Evolutionary conservation across 371 early-diverging fungal genomes (phyloP), one percentile per base, ranked within the genome.

Genomic region (Haplosporangium sp.): DNA sequence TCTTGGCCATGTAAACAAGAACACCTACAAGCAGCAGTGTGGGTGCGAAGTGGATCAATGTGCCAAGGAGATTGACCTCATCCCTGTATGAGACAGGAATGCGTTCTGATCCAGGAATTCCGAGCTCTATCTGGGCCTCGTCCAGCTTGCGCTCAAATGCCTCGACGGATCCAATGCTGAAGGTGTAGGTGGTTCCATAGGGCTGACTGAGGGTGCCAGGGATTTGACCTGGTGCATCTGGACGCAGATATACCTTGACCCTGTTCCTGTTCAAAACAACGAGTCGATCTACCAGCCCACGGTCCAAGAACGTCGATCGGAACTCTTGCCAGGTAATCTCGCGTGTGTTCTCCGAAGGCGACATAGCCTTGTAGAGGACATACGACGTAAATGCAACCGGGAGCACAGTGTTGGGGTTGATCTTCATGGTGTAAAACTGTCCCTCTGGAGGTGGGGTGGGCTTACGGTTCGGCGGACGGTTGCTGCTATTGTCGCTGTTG

Each of bases 291-390:
- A 98, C 98, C 55, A 92, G 84, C 5, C 98, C 99, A 77, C 94
- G 95, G 61, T 97, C 96, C 21, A 98, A 85, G 69, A 96, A 88
- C 21, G 90, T 85, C 18, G 89, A 86, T 14, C 95, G 89, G 86
- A 98, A 97, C 59, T 96, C 94, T 81, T 96, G 96, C 93, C 91
- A 98, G 0, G 97, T 96, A 59, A 97, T 91, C 65, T 95, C 92
- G 2, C 85, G 83, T 4, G 83, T 69, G 58, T 85, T 83, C 10
- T 88, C 86, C 16, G 82, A 68, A 10, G 86, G 84, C 1, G 86
- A 64, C 18, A 82, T 81, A 56, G 85, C 58, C 55, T 86, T 85
- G 71, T 87, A 92, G 16, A 89, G 64, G 40, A 90, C 65, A 54
- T 86, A 89, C 36, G 86, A 66, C 6, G 87, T 84, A 47, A 87